These are phyloP conservation scores for Agrocybe pediades DNA, from an alignment of 768 basidiomycete genomes.

Conservation along the genomic window DNA sequence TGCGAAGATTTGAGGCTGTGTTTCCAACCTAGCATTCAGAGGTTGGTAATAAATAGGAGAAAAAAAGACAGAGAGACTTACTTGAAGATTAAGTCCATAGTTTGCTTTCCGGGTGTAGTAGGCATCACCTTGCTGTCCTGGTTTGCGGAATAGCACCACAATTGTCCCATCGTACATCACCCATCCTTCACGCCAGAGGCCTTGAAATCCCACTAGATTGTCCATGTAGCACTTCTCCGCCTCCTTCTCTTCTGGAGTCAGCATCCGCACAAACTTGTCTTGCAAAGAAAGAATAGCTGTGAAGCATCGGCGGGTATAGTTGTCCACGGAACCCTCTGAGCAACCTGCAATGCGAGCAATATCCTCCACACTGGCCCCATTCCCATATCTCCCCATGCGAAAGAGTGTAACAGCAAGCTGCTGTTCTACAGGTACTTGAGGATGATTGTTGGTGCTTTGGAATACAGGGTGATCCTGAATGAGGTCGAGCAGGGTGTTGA, in stretches of 20 bases:
- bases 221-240: conserved; percentile 35
- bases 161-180: conserved; percentile 34
- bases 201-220: conserved; percentile 25
- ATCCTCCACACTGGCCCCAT: conserved; percentile 15
- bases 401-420: conserved; percentile 18
- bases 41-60: neutral
- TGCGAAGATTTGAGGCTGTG: conserved; percentile 27
- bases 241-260: conserved; percentile 33
- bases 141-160: conserved; percentile 25
- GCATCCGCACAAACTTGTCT: conserved; percentile 24
- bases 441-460: conserved; percentile 23
- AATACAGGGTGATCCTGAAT: conserved; percentile 31
- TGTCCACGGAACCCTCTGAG: conserved; percentile 18
- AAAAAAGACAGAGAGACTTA: conserved; percentile 15
- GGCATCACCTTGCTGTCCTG: conserved; percentile 30
- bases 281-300: conserved; percentile 29
- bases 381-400: conserved; percentile 15
- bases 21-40: conserved; percentile 32
- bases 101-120: conserved; percentile 36
- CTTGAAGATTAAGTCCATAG: conserved; percentile 39
- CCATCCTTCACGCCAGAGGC: conserved; percentile 35
- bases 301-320: conserved; percentile 24
- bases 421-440: conserved; percentile 13
- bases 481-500: conserved; percentile 12
- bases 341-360: conserved; percentile 8